Evolutionary conservation across 2,329 filamentous ascomycete species (phyloP).

Genomic region (Helotiales sp.): DNA sequence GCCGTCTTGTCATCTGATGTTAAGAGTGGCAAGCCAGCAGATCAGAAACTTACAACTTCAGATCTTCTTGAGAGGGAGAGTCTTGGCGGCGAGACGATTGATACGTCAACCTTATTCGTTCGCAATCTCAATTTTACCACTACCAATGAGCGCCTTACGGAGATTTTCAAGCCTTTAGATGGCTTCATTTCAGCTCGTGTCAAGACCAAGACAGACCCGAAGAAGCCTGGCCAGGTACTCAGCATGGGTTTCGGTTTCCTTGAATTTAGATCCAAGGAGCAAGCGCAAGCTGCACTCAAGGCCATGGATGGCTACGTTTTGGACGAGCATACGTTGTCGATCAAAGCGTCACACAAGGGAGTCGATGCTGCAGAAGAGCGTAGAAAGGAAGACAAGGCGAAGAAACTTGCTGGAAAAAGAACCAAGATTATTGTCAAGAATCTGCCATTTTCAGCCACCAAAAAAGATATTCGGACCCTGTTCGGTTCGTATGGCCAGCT

Average conservation of each 20-base stretch:
- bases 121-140: conserved; percentile 94
- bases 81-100: conserved; percentile 50
- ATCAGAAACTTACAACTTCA: conserved; percentile 64
- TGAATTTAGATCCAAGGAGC: conserved; percentile 76
- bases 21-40: conserved; percentile 26
- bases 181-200: conserved; percentile 89
- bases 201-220: conserved; percentile 92
- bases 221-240: conserved; percentile 80
- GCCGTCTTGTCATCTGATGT: conserved; percentile 18
- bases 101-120: conserved; percentile 85
- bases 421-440: conserved; percentile 99
- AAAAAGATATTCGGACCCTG: conserved; percentile 85
- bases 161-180: conserved; percentile 77
- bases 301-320: conserved; percentile 88
- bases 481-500: conserved; percentile 91
- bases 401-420: conserved; percentile 72
- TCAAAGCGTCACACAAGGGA: conserved; percentile 85
- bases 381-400: conserved; percentile 77
- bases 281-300: conserved; percentile 76
- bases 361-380: conserved; percentile 86
- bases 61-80: conserved; percentile 63
- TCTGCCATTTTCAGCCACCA: conserved; percentile 90
- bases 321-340: conserved; percentile 82
- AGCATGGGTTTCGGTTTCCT: conserved; percentile 98
- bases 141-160: conserved; percentile 71